phyloP scores from a whole-genome alignment of 1,284 basidiomycete genomes.

The Melanopsichium pennsylvanicum region DNA sequence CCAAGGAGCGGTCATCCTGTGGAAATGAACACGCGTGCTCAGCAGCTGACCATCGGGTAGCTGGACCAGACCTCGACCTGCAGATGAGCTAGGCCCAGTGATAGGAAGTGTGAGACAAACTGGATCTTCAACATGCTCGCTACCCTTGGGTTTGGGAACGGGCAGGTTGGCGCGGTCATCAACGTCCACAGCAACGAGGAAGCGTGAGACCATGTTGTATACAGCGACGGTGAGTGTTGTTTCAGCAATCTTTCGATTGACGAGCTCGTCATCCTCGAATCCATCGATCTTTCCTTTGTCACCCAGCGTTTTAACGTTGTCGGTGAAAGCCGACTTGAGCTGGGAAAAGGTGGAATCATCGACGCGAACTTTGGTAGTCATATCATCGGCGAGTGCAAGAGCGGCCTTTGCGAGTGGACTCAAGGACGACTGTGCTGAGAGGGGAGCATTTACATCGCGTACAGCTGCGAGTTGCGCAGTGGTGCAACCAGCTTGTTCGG shows the following conservation, averaged over 20 bases:
- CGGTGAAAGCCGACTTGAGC: constrained; percentile 42
- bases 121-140: constrained; percentile 42
- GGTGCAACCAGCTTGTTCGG: constrained; percentile 65
- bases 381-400: constrained; percentile 66
- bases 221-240: constrained; percentile 66
- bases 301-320: constrained; percentile 59
- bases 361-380: constrained; percentile 58
- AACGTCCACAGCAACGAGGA: constrained; percentile 67
- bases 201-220: constrained; percentile 68
- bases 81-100: constrained; percentile 37
- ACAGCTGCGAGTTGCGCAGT: constrained; percentile 66
- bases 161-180: constrained; percentile 64
- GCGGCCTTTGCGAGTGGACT: constrained; percentile 59
- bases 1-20: constrained; percentile 59
- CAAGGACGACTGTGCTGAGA: constrained; percentile 31
- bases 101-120: constrained; percentile 6
- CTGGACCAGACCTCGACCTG: constrained; percentile 48
- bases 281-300: constrained; percentile 56
- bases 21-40: constrained; percentile 53
- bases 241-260: constrained; percentile 65
- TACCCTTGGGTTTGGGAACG: constrained; percentile 60
- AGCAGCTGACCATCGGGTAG: constrained; percentile 47
- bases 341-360: constrained; percentile 33
- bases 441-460: constrained; percentile 58
- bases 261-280: constrained; percentile 35